Conservation (phyloP, 352 stramenopile species). For the Phytophthora colocasiae region DNA sequence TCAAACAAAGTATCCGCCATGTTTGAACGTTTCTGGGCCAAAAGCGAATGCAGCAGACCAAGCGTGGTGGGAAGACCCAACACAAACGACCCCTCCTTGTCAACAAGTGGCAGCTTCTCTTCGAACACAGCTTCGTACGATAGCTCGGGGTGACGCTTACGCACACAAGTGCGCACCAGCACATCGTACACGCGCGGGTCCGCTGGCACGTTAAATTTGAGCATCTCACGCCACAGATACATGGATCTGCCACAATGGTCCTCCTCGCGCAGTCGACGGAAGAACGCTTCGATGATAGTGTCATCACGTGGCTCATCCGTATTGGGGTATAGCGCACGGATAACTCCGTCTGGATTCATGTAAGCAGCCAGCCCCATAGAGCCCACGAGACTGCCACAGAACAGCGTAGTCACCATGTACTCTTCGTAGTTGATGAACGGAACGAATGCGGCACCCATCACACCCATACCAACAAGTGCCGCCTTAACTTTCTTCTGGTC, state of each 20-base stretch:
- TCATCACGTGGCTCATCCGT: conserved; percentile 72
- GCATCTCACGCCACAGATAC: conserved; percentile 89
- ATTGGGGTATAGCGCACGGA: conserved; percentile 83
- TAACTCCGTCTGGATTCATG: conserved; percentile 86
- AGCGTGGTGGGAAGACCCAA: conserved; percentile 65
- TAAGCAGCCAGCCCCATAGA: conserved; percentile 86
- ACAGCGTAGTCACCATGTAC: conserved; percentile 77
- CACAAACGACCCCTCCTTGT: conserved; percentile 69
- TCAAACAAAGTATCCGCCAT: conserved; percentile 79
- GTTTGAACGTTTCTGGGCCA: conserved; percentile 64
- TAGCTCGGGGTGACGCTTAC: conserved; percentile 85
- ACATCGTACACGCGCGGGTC: conserved; percentile 83
- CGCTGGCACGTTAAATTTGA: conserved; percentile 68
- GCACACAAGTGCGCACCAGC: conserved; percentile 81
- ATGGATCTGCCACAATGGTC: conserved; percentile 85
- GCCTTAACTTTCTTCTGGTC: conserved; percentile 76
- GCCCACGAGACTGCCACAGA: conserved; percentile 74
- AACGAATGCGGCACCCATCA: conserved; percentile 61
- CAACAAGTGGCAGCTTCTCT: conserved; percentile 58
- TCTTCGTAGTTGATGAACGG: conserved; percentile 81
- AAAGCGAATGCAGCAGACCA: conserved; percentile 73
- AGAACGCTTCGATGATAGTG: conserved; percentile 81
- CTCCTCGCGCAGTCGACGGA: conserved; percentile 83
- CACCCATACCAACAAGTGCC: conserved; percentile 61
- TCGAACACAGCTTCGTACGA: conserved; percentile 78